These are phyloP conservation scores for Jaminaea rosea DNA, from an alignment of 1,284 basidiomycete species.

Conservation along the genomic window DNA sequence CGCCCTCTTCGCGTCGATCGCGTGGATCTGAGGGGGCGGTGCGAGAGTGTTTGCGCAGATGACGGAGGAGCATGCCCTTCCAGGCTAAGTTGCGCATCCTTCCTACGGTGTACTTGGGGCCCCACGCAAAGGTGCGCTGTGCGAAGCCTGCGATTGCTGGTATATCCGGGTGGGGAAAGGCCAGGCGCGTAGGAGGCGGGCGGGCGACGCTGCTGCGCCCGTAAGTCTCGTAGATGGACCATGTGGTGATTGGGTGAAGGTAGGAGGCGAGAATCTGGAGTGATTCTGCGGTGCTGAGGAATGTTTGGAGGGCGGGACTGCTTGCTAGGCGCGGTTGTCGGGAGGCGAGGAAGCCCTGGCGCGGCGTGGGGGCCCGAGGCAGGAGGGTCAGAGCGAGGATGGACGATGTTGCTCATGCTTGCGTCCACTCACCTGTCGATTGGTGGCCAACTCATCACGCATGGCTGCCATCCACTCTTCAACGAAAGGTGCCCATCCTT, in stretches of 20 bases:
- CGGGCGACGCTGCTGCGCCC: not conserved
- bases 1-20: not conserved
- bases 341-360: constrained; percentile 11
- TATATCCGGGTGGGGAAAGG: not conserved
- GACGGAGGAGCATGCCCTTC: not conserved
- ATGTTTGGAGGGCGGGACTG: not conserved
- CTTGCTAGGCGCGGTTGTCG: constrained; percentile 19
- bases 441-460: constrained; percentile 23
- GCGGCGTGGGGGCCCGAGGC: too few relatives aligned
- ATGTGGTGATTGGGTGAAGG: constrained; percentile 3
- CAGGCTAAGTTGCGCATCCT: not conserved
- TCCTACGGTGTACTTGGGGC: not conserved
- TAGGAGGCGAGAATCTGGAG: constrained; percentile 5
- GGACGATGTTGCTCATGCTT: too few relatives aligned
- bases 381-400: too few relatives aligned
- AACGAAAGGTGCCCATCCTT: constrained; percentile 14
- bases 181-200: not conserved
- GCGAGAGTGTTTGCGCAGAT: not conserved
- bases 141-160: not conserved
- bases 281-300: constrained; percentile 2
- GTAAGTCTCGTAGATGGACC: not conserved
- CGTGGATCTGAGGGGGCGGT: too few relatives aligned
- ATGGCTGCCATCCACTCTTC: constrained; percentile 18
- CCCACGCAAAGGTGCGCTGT: not conserved
- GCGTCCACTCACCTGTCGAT: too few relatives aligned